Evolutionary conservation across 129 eudicot genomes (phyloP), one percentile per base, ranked within the genome.

Genomic region (Calendula officinalis): DNA sequence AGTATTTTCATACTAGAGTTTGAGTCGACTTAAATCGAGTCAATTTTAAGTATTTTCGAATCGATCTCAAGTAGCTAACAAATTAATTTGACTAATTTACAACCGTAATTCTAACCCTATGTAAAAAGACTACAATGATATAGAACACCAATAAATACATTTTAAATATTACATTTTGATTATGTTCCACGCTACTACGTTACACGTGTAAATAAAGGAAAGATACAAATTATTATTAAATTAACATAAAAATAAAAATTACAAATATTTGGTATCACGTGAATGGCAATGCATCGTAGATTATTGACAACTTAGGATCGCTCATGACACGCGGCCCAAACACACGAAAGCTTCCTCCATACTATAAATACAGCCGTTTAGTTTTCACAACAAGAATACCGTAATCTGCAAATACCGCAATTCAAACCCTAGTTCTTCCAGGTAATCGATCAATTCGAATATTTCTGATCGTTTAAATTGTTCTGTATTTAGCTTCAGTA

Each of bases 311-410:
- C 32, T 71, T 48, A 32, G 69, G 76, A 71, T 69, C 22, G 48
- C 48, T 46, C 7, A 14, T 71, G 70, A 62, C 60, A 71, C 76
- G 76, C 59, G 76, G 46, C 71, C 13, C 40, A 54, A 22, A 50
- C 12, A 32, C 30, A 41, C 39, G 13, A 8, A 71, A 51, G 17
- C 39, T 71, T 3, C 56, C 54, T 33, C 34, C 69, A 46, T 5
- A 32, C 69, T 41, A 62, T 63, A 71, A 50, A 62, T 55, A 71
- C 33, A 59, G 52, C 36, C 39, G 7, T 46, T 51, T 60, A 44
- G 37, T 35, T 2, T 58, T 47, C 38, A 14, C 62, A 5, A 7
- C 37, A 45, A 35, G 45, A 56, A 9, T 68, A 15, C 35, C 45
- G 74, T 41, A 69, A 69, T 17, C 58, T 3, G 36, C 66, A 46